Base-by-base conservation (phyloP, 495 filamentous ascomycete genomes). In the Oleoguttula mirabilis region DNA sequence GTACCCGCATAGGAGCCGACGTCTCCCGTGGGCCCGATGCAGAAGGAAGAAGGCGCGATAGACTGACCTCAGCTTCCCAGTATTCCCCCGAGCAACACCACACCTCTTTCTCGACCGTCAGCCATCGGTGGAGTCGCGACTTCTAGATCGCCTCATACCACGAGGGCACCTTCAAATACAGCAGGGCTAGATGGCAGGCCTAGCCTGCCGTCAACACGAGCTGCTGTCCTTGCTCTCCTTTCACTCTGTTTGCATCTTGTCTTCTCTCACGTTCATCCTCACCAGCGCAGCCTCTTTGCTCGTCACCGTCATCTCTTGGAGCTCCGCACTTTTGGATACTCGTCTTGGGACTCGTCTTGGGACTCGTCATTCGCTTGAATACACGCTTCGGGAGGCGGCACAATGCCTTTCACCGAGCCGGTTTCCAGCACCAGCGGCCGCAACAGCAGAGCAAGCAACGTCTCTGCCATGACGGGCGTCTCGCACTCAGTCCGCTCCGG, bases 371-470 rank as follows among this genome's bases (percentile, higher is more conserved):
- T 47, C 49, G 16, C 24, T 51, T 47, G 36, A 17, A 11, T 11
- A 47, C 43, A 51, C 23, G 43, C 43, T 35, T 39, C 3, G 15
- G n/a, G 21, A 46, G 58, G 50, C 53, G 49, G 51, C 56, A 62
- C 51, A 45, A 64, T 65, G 61, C 56, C 61, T 54, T 55, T 60
- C 45, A 50, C 51, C 24, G 60, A 65, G 7, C 38, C 45, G 5
- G 60, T 63, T 36, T 58, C 59, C 15, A 63, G 61, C 51, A 43
- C 52, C 39, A 62, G 55, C 27, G 57, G 59, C 16, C 60, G 60
- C 23, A 58, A 47, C 43, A 65, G 62, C 50, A 36, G 58, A 32
- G 55, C 59, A 21, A 63, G 60, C 17, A 57, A 60, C 48, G 37
- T 60, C 21, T 65, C 61, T 17, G 44, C 35, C 25, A 41, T 48